Conservation (phyloP, 495 filamentous ascomycete genomes). For the Penicillium canescens region DNA sequence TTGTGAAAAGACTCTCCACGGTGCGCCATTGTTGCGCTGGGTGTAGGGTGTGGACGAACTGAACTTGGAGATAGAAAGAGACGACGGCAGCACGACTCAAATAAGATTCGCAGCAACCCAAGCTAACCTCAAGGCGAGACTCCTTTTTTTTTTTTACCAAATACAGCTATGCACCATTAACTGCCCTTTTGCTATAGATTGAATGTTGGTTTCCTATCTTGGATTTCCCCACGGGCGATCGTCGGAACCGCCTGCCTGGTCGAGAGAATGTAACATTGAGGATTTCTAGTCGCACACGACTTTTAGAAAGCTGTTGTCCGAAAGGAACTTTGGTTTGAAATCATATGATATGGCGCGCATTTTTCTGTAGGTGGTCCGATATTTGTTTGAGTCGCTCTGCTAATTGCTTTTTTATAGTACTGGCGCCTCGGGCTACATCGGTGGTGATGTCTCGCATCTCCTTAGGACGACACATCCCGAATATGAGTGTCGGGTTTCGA, state of each 20-base stretch:
- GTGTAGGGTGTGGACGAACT: not conserved
- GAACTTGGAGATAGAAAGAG: not conserved
- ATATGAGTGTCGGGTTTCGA: slow-evolving; percentile 57
- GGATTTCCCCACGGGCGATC: not conserved
- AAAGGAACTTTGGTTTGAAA: not conserved
- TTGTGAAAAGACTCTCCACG: slow-evolving; percentile 31
- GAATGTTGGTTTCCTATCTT: slow-evolving; percentile 12
- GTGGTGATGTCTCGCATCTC: slow-evolving; percentile 60
- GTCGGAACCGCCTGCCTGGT: slow-evolving; percentile 16
- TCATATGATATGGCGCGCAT: slow-evolving; percentile 21
- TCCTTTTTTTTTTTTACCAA: not conserved
- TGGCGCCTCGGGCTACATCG: slow-evolving; percentile 66
- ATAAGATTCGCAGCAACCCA: slow-evolving; percentile 2
- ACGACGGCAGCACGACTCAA: slow-evolving; percentile 7
- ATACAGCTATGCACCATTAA: slow-evolving; percentile 1
- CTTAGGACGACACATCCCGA: slow-evolving; percentile 57
- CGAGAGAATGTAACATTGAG: not conserved
- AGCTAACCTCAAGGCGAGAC: not conserved
- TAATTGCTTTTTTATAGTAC: slow-evolving; percentile 32
- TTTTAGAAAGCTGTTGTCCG: no score
- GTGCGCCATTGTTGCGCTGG: slow-evolving; percentile 24
- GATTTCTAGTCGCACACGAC: not conserved
- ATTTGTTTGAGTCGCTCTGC: not conserved
- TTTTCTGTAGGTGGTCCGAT: slow-evolving; percentile 17
- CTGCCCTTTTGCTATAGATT: slow-evolving; percentile 7